Conservation (phyloP, 176 grass and related monocot species). For the Hsuehochloa calcarea region DNA sequence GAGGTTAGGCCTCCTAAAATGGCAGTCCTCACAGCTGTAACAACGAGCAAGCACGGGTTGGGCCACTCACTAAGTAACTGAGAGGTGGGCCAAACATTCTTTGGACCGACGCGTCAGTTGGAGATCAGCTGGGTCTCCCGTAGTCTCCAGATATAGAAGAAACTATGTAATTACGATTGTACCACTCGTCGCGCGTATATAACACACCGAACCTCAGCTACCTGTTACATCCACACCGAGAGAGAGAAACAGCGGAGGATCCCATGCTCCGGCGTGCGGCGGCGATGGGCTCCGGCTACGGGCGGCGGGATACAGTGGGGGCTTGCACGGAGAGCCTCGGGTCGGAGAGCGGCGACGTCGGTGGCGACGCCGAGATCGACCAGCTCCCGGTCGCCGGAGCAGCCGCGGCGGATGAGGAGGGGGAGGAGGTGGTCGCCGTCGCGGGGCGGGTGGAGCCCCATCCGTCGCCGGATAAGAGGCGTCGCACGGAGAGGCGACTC, state of each 20-base stretch:
- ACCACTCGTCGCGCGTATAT: slow-evolving; percentile 10
- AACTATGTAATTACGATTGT: not conserved
- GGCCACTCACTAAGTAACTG: not conserved
- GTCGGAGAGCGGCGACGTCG: slow-evolving; percentile 66
- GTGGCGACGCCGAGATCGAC: slow-evolving; percentile 44
- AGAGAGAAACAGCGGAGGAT: not conserved
- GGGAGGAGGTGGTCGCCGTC: not conserved
- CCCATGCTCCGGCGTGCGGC: slow-evolving; percentile 15
- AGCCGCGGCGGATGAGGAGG: not conserved
- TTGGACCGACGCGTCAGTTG: slow-evolving; percentile 16
- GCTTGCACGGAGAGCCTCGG: slow-evolving; percentile 82
- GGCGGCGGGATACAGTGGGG: not conserved
- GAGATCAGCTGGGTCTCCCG: not conserved
- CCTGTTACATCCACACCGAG: slow-evolving; percentile 20
- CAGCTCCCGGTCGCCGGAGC: not conserved
- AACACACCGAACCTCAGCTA: not conserved
- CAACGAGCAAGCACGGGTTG: not conserved
- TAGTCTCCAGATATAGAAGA: not conserved
- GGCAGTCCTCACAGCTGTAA: not conserved
- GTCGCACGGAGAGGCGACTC: not conserved
- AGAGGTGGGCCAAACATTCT: not conserved
- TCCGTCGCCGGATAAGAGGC: not conserved
- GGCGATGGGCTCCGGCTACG: not conserved
- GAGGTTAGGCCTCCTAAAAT: not conserved
- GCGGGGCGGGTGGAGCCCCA: not conserved